These are phyloP conservation scores for Dionaea muscipula DNA, from an alignment of 179 eudicot genomes.

Conservation along the genomic window DNA sequence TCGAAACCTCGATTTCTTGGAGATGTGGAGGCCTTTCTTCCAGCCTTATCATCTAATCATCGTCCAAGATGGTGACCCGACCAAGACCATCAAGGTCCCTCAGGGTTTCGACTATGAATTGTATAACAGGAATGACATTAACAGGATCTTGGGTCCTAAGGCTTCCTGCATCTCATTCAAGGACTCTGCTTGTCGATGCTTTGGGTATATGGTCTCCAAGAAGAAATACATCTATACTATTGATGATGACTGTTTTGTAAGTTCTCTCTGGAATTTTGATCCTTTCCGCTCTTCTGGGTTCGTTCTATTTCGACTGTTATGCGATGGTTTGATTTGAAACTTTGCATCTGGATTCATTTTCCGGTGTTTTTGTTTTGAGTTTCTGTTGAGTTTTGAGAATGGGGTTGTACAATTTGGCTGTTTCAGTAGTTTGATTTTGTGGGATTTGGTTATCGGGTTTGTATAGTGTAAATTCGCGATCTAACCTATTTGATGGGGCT, in stretches of 20 bases:
- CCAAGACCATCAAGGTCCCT: conserved; percentile 28
- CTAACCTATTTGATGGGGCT: too few species aligned
- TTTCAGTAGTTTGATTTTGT: too few species aligned
- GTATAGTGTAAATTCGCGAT: too few species aligned
- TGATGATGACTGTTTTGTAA: conserved; percentile 14
- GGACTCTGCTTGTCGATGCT: conserved; percentile 45
- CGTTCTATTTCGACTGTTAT: too few species aligned
- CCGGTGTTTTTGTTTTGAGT: too few species aligned
- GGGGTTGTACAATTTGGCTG: too few species aligned
- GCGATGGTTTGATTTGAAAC: too few species aligned
- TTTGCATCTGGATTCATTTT: too few species aligned
- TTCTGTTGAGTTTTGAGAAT: too few species aligned
- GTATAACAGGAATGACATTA: conserved; percentile 6
- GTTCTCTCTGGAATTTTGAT: too few species aligned
- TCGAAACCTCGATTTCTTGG: conserved; percentile 33
- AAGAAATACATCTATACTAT: conserved; percentile 29
- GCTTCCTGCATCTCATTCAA: conserved; percentile 86
- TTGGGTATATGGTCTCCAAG: conserved; percentile 56
- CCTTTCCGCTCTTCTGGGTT: too few species aligned
- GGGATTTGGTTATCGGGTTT: too few species aligned
- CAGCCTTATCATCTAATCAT: conserved; percentile 34
- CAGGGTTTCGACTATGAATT: conserved; percentile 33
- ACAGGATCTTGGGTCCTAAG: conserved; percentile 64
- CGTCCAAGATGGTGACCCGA: conserved; percentile 38
- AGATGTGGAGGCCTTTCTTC: conserved; percentile 39